A percentile compares a stretch with the other conserved stretches of the same genome.
These are phyloP conservation scores for Peronosclerospora sorghi DNA, from an alignment of 352 stramenopile genomes.

Conservation along the genomic window DNA sequence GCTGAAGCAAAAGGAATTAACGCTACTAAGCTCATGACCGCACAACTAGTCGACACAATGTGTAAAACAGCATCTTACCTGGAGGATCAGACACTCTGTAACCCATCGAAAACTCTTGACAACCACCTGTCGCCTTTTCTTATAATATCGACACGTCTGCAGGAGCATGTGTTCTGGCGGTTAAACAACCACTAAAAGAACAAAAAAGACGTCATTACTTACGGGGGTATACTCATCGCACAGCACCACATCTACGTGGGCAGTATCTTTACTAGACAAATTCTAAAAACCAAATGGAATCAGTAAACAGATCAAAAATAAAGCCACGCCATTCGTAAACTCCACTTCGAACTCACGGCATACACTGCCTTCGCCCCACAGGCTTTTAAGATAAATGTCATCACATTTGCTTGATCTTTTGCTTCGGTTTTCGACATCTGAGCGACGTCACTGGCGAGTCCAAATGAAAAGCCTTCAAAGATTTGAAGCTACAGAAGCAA, in stretches of 20 bases:
- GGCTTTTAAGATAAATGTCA: slow-evolving; percentile 45
- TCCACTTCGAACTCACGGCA: too few species aligned
- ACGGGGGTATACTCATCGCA: slow-evolving; percentile 66
- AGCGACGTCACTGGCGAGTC: slow-evolving; percentile 43
- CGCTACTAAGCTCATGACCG: neutral
- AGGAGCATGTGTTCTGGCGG: neutral
- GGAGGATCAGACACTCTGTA: slow-evolving; percentile 70
- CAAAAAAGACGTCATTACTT: slow-evolving; percentile 1
- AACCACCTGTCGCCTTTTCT: slow-evolving; percentile 20
- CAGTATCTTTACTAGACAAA: slow-evolving; percentile 22
- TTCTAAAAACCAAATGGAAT: slow-evolving; percentile 26
- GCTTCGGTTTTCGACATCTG: slow-evolving; percentile 18
- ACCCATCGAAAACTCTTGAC: slow-evolving; percentile 72
- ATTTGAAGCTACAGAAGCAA: slow-evolving; percentile 38
- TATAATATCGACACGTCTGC: slow-evolving; percentile 48
- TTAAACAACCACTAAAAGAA: neutral
- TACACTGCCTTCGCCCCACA: slow-evolving; percentile 52
- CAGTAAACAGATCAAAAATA: too few species aligned
- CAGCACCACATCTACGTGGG: slow-evolving; percentile 48
- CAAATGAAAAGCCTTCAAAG: slow-evolving; percentile 48
- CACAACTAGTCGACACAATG: neutral
- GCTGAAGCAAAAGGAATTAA: slow-evolving; percentile 17
- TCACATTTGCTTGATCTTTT: slow-evolving; percentile 35
- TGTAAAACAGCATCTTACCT: slow-evolving; percentile 36
- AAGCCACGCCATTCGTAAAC: too few species aligned